Percentiles rank a stretch among this genome's conserved stretches.
phyloP scores from a whole-genome alignment of 768 basidiomycete genomes.

The Mycena olivaceomarginata region DNA sequence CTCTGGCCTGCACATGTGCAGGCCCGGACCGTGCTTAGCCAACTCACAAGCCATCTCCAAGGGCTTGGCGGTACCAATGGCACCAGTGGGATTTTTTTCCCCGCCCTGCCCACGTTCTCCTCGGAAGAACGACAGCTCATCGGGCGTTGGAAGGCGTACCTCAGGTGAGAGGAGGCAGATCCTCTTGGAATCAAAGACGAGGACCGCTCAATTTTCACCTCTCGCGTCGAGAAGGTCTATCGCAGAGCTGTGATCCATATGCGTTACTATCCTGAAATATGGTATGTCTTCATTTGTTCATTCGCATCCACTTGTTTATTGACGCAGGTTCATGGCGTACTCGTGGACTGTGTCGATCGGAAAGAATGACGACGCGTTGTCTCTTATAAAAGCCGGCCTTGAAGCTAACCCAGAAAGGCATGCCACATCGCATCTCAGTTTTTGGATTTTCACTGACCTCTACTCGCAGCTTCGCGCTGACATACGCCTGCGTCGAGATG shows the following conservation, averaged over 20 bases:
- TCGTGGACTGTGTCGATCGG: slow-evolving; percentile 84
- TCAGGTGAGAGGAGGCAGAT: slow-evolving; percentile 97
- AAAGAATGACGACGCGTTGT: slow-evolving; percentile 87
- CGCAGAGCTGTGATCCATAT: slow-evolving; percentile 93
- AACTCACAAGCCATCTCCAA: slow-evolving; percentile 82
- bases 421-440: slow-evolving; percentile 34
- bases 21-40: slow-evolving; percentile 91
- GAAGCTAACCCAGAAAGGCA: slow-evolving; percentile 92
- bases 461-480: slow-evolving; percentile 85
- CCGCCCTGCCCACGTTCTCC: slow-evolving; percentile 85
- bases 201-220: slow-evolving; percentile 79
- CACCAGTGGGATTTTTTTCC: slow-evolving; percentile 75
- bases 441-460: slow-evolving; percentile 2
- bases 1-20: slow-evolving; percentile 97
- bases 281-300: slow-evolving; percentile 68
- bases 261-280: slow-evolving; percentile 96
- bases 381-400: slow-evolving; percentile 89
- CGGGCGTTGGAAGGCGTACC: slow-evolving; percentile 92
- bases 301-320: slow-evolving; percentile 28
- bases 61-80: slow-evolving; percentile 67
- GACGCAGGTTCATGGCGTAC: slow-evolving; percentile 91
- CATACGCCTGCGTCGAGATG: slow-evolving; percentile 89
- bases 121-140: slow-evolving; percentile 82
- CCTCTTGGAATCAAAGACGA: slow-evolving; percentile 94
- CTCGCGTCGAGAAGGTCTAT: slow-evolving; percentile 88